Evolutionary conservation across 1,284 basidiomycete species (phyloP).

Genomic region (Leccinum pachyderme): DNA sequence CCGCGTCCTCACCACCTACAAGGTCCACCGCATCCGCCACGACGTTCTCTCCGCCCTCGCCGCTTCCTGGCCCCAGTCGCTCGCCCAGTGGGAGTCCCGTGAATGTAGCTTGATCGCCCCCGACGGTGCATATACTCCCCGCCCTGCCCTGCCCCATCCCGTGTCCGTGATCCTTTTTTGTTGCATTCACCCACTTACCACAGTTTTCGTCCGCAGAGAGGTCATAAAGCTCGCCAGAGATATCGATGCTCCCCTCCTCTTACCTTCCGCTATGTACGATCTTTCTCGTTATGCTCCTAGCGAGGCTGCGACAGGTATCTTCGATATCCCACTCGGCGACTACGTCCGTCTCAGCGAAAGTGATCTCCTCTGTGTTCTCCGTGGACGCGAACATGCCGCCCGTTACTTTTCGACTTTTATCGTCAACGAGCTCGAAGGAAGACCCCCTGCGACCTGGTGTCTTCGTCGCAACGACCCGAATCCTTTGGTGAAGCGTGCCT

Average conservation of each 20-base stretch:
- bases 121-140: conserved; percentile 55
- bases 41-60: conserved; percentile 53
- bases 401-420: conserved; percentile 74
- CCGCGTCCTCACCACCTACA: conserved; percentile 61
- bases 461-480: conserved; percentile 46
- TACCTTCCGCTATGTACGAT: conserved; percentile 53
- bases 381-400: conserved; percentile 65
- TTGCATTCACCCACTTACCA: conserved; percentile 18
- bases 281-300: conserved; percentile 48
- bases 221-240: conserved; percentile 46
- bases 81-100: conserved; percentile 61
- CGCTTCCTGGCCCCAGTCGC: conserved; percentile 53
- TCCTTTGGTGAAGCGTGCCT: conserved; percentile 46
- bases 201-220: conserved; percentile 33
- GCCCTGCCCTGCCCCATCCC: conserved; percentile 56
- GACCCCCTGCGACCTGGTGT: conserved; percentile 50
- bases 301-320: conserved; percentile 37
- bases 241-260: conserved; percentile 35
- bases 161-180: conserved; percentile 42
- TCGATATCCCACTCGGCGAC: conserved; percentile 24
- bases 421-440: conserved; percentile 64
- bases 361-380: conserved; percentile 58
- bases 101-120: conserved; percentile 50
- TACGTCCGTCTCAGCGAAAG: conserved; percentile 41
- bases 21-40: conserved; percentile 51